Base-by-base conservation (phyloP, 192 early-diverging fungal species). In the Coemansia sp. region DNA sequence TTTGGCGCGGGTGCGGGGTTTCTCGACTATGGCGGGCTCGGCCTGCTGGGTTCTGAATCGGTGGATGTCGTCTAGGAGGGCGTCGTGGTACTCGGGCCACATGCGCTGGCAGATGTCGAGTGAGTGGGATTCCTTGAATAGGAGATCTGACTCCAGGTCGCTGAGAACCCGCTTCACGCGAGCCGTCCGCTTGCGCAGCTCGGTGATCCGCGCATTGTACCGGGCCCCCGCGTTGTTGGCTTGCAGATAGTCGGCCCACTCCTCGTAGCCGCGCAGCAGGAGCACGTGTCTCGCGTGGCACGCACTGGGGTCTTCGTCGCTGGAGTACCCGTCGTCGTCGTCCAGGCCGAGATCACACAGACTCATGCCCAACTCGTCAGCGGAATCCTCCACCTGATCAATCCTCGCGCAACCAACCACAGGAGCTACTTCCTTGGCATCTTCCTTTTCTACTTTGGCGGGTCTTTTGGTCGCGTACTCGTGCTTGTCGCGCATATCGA, bases 401-500 rank as follows among this genome's bases (percentile, higher is more conserved):
- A 52, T 52, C 12, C 48, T 11, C 23, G 48, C 47, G 11, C 21
- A 16, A 12, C 13, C 13, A 25, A 10, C 47, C 1, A 10, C 47
- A 48, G 45, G 12, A 37, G 9, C 36, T 11, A 2, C 20, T 2
- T 1, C 45, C 26, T 33, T n/a, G n/a, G n/a, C n/a, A n/a, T n/a
- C 28, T 6, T 34, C 20, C 23, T 18, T 21, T 43, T 35, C 50
- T 23, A 23, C 18, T 38, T 25, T 16, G 36, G 13, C 13, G 23
- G 23, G 21, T 18, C 20, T 18, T 39, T 13, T 18, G 12, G 21
- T 11, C 1, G 48, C 25, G 13, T 53, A 61, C 61, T 77, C 75
- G 13, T 68, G 57, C 57, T 71, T 77, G 18, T 77, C 75, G 34
- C 75, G 68, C 75, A 77, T 77, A 47, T 68, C 65, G 0, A 33